Evolutionary conservation across 2,329 filamentous ascomycete species (phyloP), one percentile per base, ranked within the genome.

Genomic region (Aspergillus pseudoterreus): DNA sequence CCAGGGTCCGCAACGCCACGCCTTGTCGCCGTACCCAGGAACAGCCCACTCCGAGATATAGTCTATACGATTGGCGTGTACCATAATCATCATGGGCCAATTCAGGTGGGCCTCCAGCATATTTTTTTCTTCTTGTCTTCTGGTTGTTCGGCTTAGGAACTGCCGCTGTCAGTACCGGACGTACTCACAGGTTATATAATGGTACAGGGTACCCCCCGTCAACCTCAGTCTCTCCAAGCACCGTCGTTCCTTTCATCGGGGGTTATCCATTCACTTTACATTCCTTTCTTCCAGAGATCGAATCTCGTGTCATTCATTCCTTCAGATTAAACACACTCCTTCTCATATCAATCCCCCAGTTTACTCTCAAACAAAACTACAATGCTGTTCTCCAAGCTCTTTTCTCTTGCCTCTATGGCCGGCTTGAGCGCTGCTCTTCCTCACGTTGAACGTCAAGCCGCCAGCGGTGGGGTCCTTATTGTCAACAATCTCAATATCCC

Each of bases 401-500:
- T 42, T 12, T 17, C 39, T 42, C 39, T 42, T 17, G 39, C 39
- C 17, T n/a, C 39, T 10, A 12, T 42, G 11, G 15, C 39, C 10
- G 39, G 39, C 39, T 9, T 42, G 6, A 11, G 17, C 39, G 11
- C 15, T 6, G 39, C 39, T 22, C 39, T 42, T 21, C 39, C 15
- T 42, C 39, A 42, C 19, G 39, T 21, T 42, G 39, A 42, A 21
- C 39, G 39, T 42, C 39, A 42, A 12, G 39, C 39, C 19, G 6
- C 56, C 11, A 50, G 52, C 30, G 65, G 67, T 15, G 57, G 47
- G 22, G 60, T 67, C 46, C 54, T 58, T 39, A 68, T 71, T 54
- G 51, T 63, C 41, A 71, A 71, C 61, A 64, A 68, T 55, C 55
- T 70, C 54, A 49, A 47, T 14, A 49, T 57, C 41, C 45, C 60